These are phyloP conservation scores for Jamesozyma jinghongensis DNA, from an alignment of 805 yeast genomes.

Conservation along the genomic window DNA sequence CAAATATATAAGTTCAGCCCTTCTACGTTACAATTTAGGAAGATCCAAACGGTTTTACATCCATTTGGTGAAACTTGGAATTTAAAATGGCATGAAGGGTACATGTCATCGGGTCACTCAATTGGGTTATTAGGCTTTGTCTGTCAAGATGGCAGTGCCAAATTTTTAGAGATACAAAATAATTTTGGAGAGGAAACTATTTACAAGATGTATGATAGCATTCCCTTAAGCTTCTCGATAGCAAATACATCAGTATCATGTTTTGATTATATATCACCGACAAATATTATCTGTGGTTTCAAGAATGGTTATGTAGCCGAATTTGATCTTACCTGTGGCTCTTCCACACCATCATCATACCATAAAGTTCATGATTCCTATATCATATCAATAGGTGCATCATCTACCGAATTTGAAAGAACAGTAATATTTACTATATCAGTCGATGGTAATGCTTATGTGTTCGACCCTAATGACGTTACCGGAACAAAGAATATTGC, in stretches of 20 bases:
- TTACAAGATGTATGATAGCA: constrained; percentile 11
- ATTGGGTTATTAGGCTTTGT: constrained; percentile 43
- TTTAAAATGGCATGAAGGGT: constrained; percentile 31
- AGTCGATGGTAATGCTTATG: constrained; percentile 35
- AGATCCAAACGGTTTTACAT: constrained; percentile 31
- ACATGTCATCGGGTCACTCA: constrained; percentile 4
- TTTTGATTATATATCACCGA: constrained; percentile 38
- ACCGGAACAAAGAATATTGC: constrained; percentile 25
- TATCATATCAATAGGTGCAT: constrained; percentile 30
- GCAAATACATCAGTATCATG: constrained; percentile 34
- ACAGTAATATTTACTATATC: constrained; percentile 30
- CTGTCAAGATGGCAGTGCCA: constrained; percentile 50
- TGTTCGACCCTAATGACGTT: constrained; percentile 32
- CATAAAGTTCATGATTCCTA: constrained; percentile 33
- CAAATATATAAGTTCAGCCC: constrained; percentile 38
- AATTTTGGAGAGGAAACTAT: not conserved
- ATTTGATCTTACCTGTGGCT: constrained; percentile 31
- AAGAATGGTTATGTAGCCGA: constrained; percentile 53
- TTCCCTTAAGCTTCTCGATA: constrained; percentile 24
- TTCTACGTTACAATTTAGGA: constrained; percentile 19
- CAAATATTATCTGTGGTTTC: constrained; percentile 46
- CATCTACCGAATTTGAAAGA: constrained; percentile 31
- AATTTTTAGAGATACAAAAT: constrained; percentile 34
- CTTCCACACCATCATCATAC: constrained; percentile 30
- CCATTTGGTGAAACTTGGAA: constrained; percentile 38